A percentile compares a stretch with the other conserved stretches of the same genome.
Conservation (phyloP, 2,329 filamentous ascomycete species). For the Calonectria pteridis region DNA sequence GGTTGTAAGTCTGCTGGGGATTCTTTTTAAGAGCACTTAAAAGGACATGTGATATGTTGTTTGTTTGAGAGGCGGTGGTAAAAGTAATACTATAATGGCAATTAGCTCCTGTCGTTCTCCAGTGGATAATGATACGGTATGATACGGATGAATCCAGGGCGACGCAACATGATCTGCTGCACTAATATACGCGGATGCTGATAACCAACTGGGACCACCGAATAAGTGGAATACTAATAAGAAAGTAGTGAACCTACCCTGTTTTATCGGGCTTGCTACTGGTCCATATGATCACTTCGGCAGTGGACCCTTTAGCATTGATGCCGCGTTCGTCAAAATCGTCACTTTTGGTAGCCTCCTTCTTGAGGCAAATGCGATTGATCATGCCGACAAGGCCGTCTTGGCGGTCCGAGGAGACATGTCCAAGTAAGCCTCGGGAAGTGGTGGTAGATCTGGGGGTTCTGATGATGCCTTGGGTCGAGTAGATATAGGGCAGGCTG, state of each 20-base stretch:
- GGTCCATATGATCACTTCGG: slow-evolving; percentile 97
- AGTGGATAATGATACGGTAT: not conserved
- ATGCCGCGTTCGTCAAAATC: slow-evolving; percentile 85
- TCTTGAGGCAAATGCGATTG: slow-evolving; percentile 85
- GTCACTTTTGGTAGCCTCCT: slow-evolving; percentile 86
- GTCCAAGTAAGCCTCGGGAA: slow-evolving; percentile 71
- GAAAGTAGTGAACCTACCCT: slow-evolving; percentile 72
- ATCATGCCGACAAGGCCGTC: slow-evolving; percentile 88
- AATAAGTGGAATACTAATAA: too few relatives aligned
- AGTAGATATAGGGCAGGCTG: slow-evolving; percentile 77
- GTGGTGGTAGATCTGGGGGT: slow-evolving; percentile 77
- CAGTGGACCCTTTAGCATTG: slow-evolving; percentile 91
- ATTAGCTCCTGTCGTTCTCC: slow-evolving; percentile 34
- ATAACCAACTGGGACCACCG: too few relatives aligned
- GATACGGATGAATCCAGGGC: slow-evolving; percentile 28
- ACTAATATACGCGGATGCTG: too few relatives aligned
- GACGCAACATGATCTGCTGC: too few relatives aligned
- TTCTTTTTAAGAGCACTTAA: slow-evolving; percentile 94
- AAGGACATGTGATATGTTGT: slow-evolving; percentile 98
- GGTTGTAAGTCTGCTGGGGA: slow-evolving; percentile 97
- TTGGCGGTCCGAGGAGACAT: slow-evolving; percentile 68
- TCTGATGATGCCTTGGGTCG: slow-evolving; percentile 76
- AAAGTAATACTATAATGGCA: slow-evolving; percentile 79
- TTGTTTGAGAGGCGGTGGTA: slow-evolving; percentile 88
- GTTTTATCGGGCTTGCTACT: slow-evolving; percentile 98